Evolutionary conservation across 2,329 filamentous ascomycete species (phyloP), one percentile per base, ranked within the genome.

Genomic region (Pseudogymnoascus pannorum): DNA sequence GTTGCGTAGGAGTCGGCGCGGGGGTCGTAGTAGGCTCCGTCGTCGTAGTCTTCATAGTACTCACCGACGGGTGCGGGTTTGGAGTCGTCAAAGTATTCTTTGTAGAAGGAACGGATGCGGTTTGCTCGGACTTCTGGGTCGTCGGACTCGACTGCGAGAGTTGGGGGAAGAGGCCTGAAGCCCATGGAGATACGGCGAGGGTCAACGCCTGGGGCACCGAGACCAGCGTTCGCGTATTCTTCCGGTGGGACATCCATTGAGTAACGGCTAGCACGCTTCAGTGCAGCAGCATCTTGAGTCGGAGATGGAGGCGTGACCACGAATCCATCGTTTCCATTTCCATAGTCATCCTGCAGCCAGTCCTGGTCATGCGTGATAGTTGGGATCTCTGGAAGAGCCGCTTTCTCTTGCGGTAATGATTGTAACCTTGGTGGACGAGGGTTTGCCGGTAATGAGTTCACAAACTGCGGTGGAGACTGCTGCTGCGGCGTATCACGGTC

Each of bases 21-120:
- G 7, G 87, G 83, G 67, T 89, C 87, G 62, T 86, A 88, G 71
- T 84, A 86, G 5, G 82, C 68, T 44, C 72, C 77, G 18, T 83
- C 77, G 62, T 88, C 86, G 69, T 91, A 90, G 68, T 93, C 89
- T 69, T 92, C 89, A 64, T 89, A 87, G 73, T 92, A 89, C 60
- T 79, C 72, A 14, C 71, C 72, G n/a, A 67, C 60, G 54, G 70
- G 70, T 14, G 66, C 69, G 42, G 71, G 71, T 72, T 86, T 89
- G 63, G 80, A 85, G 42, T 97, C 93, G 67, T 97, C 94, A 69
- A 99, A 99, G 77, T 99, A 99, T 73, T 99, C 94, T 78, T 97
- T 97, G 79, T 99, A 99, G 79, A 99, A 99, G 3, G 94, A 99
- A 73, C 94, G 85, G 67, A 99, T 99, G 62, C 94, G 87, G 78